Percentiles rank a stretch among this genome's conserved stretches.
These are phyloP conservation scores for Niebla homalea DNA, from an alignment of 495 filamentous ascomycete species.

Conservation along the genomic window DNA sequence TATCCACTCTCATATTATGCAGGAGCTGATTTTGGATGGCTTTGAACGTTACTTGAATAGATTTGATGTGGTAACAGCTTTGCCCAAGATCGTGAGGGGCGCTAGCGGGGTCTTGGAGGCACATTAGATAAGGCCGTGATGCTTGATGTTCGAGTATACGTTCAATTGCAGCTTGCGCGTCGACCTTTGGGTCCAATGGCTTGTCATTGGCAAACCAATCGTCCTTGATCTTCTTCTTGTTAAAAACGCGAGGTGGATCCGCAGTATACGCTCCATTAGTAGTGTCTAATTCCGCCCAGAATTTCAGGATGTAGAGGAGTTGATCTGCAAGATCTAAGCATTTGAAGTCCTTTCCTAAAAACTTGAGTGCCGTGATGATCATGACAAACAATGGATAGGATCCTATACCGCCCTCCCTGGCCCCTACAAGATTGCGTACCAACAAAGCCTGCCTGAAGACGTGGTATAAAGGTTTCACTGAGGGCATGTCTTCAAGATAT, in stretches of 20 bases:
- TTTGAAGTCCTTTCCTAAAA: conserved; percentile 5
- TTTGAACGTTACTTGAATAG: conserved; percentile 23
- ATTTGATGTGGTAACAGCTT: conserved; percentile 28
- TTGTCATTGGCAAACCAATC: neutral
- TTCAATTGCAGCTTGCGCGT: conserved; percentile 4
- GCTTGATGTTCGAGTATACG: conserved; percentile 7
- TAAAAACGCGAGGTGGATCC: conserved; percentile 35
- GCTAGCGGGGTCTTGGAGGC: conserved; percentile 48
- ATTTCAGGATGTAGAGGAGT: conserved; percentile 36
- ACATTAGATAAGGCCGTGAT: conserved; percentile 30
- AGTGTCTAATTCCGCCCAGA: conserved; percentile 35
- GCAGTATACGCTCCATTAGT: conserved; percentile 34
- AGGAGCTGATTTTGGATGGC: neutral
- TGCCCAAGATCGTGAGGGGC: conserved; percentile 41
- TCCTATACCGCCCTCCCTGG: conserved; percentile 30
- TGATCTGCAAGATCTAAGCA: conserved; percentile 24
- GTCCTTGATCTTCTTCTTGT: conserved; percentile 10
- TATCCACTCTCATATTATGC: too few species aligned
- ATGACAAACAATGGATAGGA: conserved; percentile 42
- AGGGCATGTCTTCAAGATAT: conserved; percentile 36
- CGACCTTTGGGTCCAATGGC: neutral
- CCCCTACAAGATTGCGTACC: conserved; percentile 32
- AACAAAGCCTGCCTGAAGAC: conserved; percentile 35
- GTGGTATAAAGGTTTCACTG: conserved; percentile 35
- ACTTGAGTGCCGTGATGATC: conserved; percentile 39